phyloP scores from a whole-genome alignment of 352 stramenopile genomes.

The Pythium chondricola region DNA sequence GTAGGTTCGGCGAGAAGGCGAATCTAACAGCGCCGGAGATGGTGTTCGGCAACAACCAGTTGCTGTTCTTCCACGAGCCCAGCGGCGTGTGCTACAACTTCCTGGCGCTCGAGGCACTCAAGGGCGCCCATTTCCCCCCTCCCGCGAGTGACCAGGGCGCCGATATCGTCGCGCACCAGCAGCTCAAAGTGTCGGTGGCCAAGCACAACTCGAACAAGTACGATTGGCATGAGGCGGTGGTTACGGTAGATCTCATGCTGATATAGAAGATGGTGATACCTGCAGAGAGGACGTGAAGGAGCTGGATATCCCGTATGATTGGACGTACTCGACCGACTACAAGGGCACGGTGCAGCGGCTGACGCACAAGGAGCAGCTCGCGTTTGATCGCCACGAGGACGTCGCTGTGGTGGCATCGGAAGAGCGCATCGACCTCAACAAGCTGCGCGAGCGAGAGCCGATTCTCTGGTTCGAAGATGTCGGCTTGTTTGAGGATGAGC shows the following conservation, averaged over 20 bases:
- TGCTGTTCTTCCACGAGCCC: constrained; percentile 65
- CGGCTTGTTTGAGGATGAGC: constrained; percentile 72
- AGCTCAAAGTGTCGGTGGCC: constrained; percentile 75
- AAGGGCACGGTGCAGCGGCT: constrained; percentile 66
- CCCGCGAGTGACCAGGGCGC: constrained; percentile 29
- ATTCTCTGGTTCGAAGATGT: constrained; percentile 85
- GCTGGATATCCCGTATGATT: constrained; percentile 78
- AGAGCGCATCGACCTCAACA: constrained; percentile 69
- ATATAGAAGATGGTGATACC: too few relatives aligned
- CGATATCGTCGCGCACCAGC: constrained; percentile 58
- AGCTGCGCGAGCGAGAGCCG: constrained; percentile 73
- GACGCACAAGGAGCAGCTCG: constrained; percentile 14
- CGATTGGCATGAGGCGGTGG: constrained; percentile 2
- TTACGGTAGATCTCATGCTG: too few relatives aligned
- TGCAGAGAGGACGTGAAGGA: constrained; percentile 75
- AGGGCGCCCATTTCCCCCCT: constrained; percentile 55
- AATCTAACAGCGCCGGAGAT: constrained; percentile 81
- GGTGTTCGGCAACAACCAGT: constrained; percentile 82
- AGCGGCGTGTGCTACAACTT: constrained; percentile 75
- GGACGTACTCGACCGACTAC: constrained; percentile 82
- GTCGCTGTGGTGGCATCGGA: constrained; percentile 31
- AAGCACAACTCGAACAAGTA: constrained; percentile 78
- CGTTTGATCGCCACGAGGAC: constrained; percentile 25
- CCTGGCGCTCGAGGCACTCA: constrained; percentile 65
- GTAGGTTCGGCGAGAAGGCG: constrained; percentile 46